Conservation (phyloP, 495 filamentous ascomycete genomes). For the Friedmanniomyces endolithicus region DNA sequence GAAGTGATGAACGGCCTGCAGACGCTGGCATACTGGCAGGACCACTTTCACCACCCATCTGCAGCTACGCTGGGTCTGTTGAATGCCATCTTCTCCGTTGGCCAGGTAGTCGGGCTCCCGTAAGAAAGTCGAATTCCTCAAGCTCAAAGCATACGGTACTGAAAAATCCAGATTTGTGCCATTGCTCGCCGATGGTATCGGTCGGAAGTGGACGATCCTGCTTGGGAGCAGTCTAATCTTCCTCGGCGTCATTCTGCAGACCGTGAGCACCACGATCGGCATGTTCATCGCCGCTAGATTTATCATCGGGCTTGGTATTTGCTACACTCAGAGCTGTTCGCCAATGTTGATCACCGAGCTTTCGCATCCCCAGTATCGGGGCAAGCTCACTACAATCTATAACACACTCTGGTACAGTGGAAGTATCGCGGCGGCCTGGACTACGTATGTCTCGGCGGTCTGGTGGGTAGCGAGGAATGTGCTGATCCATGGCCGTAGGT, state of each 20-base stretch:
- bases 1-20: constrained; percentile 4
- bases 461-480: background rate
- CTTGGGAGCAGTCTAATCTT: background rate
- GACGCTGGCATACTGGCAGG: background rate
- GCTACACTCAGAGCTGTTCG: constrained; percentile 1
- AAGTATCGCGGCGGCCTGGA: background rate
- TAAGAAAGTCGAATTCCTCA: too few species aligned
- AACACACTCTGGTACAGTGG: background rate
- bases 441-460: background rate
- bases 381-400: background rate
- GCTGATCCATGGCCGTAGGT: background rate
- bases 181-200: background rate
- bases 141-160: too few species aligned
- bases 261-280: background rate
- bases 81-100: constrained; percentile 2
- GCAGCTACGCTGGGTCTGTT: background rate
- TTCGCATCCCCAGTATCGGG: constrained; percentile 2
- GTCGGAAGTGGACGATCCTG: background rate
- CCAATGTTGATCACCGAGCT: constrained; percentile 1
- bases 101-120: background rate
- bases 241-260: background rate
- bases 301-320: background rate
- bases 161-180: too few species aligned
- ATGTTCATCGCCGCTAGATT: constrained; percentile 3
- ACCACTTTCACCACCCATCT: background rate